Base-by-base conservation (phyloP, 2,329 filamentous ascomycete genomes). In the Podosphaera fusca region DNA sequence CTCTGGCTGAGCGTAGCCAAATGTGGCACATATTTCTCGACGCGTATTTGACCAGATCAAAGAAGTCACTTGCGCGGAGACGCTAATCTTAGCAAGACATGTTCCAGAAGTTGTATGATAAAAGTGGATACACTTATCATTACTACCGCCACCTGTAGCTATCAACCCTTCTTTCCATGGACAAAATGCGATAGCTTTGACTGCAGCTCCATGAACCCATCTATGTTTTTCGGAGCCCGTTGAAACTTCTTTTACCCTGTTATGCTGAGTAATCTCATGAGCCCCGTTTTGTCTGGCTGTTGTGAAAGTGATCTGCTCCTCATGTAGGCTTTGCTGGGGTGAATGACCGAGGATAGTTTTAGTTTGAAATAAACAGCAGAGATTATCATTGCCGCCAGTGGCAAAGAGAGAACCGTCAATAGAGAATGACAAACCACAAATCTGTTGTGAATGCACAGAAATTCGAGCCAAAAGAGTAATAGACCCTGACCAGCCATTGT, bases 111-210 rank as follows among this genome's bases (percentile, higher is more conserved):
- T 76, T 0, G 87, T 85, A 69, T 96, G 89, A 69, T 85, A 95
- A 72, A 98, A 98, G 70, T 94, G 89, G 58, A 98, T 95, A 68
- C 87, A 87, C 64, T 87, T 87, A 71, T 98, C 90, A 65, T 94
- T 94, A 51, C 86, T 90, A 31, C 92, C 92, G 45, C 92, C 90
- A 2, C 92, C 88, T 1, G 90, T 94, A 12, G 92, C 92, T 45
- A 98, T 70, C 3, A 98, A 75, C 2, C 84, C 85, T 31, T 85
- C 79, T 58, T 90, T 85, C 90, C 89, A 98, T 0, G 92, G 90
- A 61, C 90, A 94, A 69, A 96, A 96, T 1, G 92, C 88, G 63
- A 96, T 92, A 36, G 92, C 92, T 69, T 98, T 98, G 62, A 96
- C 85, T 2, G 92, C 92, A 0, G 90, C 90, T 33, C 80, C 80